Evolutionary conservation across 1,139 yeast genomes (phyloP).

Genomic region (Diutina scorzettiae): DNA sequence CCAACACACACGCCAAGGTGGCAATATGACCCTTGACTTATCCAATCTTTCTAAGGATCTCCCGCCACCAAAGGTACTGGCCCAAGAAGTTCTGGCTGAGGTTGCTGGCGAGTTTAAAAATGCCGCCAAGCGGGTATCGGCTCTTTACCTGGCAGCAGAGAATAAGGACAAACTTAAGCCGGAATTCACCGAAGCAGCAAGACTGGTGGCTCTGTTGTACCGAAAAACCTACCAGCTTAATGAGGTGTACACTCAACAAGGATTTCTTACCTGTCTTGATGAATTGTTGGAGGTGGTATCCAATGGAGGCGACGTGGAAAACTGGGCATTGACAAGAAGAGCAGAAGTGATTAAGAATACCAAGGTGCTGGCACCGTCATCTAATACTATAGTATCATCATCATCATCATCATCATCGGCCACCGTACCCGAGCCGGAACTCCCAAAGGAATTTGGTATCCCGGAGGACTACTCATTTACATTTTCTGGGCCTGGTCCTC

Average conservation of each 20-base stretch:
- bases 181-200: conserved; percentile 54
- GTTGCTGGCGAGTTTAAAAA: conserved; percentile 30
- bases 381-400: neutral
- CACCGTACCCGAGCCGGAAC: neutral
- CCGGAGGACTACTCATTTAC: neutral
- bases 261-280: conserved; percentile 45
- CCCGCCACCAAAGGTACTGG: conserved; percentile 36
- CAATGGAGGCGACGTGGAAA: conserved; percentile 37
- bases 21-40: conserved; percentile 39
- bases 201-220: conserved; percentile 51
- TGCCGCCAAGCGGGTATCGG: conserved; percentile 35
- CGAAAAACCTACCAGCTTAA: conserved; percentile 17
- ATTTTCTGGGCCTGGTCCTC: neutral
- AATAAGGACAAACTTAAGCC: conserved; percentile 15
- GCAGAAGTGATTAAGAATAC: conserved; percentile 28
- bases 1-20: too few species aligned
- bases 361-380: neutral
- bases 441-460: conserved; percentile 1
- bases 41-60: conserved; percentile 40
- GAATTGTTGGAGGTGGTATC: conserved; percentile 39
- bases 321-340: conserved; percentile 39
- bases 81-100: conserved; percentile 30
- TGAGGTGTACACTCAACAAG: conserved; percentile 12
- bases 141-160: conserved; percentile 20
- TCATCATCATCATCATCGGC: neutral